A percentile compares a stretch with the other conserved stretches of the same genome.
Conservation (phyloP, 768 basidiomycete species). For the Boletus subparvulus region DNA sequence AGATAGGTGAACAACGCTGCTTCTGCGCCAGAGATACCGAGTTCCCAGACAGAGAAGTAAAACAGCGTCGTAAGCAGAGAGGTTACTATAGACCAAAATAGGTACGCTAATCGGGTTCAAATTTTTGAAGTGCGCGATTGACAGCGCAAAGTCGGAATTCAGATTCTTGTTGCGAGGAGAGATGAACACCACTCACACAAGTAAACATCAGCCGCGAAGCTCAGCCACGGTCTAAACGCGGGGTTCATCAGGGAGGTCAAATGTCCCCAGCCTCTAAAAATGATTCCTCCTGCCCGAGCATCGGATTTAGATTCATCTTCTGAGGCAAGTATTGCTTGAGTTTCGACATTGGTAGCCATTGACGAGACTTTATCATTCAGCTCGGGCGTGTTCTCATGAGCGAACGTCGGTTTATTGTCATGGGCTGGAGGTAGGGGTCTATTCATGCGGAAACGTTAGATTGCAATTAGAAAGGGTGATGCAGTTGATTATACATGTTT, state of each 20-base stretch:
- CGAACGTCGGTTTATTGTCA: slow-evolving; percentile 7
- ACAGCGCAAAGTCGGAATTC: not conserved
- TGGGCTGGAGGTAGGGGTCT: slow-evolving; percentile 14
- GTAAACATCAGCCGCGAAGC: slow-evolving; percentile 50
- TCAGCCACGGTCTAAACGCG: slow-evolving; percentile 19
- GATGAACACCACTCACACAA: slow-evolving; percentile 43
- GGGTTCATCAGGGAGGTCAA: not conserved
- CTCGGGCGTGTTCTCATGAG: not conserved
- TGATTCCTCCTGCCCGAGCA: not conserved
- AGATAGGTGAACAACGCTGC: slow-evolving; percentile 69
- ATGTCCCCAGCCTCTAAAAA: not conserved
- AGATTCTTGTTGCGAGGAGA: not conserved
- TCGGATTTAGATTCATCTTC: not conserved
- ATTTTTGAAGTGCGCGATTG: not conserved
- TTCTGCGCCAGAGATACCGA: slow-evolving; percentile 82
- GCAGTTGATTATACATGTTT: slow-evolving; percentile 47
- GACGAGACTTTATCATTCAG: not conserved
- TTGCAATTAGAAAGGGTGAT: slow-evolving; percentile 35
- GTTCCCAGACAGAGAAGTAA: slow-evolving; percentile 91
- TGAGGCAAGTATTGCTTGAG: not conserved
- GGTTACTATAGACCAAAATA: slow-evolving; percentile 84
- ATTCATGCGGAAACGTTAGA: slow-evolving; percentile 25
- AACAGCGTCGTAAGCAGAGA: slow-evolving; percentile 77
- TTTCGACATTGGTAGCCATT: not conserved
- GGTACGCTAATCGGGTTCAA: slow-evolving; percentile 50